These are phyloP conservation scores for Avena eriantha DNA, from an alignment of 176 grass and related monocot species.

Conservation along the genomic window DNA sequence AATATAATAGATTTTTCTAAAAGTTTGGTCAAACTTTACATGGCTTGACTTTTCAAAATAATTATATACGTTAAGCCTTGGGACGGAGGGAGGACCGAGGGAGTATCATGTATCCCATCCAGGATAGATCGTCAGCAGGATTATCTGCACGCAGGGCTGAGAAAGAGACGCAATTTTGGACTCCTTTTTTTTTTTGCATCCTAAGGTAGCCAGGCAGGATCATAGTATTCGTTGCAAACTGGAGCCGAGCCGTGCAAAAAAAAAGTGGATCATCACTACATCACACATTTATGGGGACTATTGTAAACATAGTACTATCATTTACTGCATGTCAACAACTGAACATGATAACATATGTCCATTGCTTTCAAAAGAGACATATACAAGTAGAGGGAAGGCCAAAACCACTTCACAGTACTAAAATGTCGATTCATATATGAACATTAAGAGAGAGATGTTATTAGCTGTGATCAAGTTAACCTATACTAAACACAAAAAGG, in stretches of 20 bases:
- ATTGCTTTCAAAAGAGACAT: background rate
- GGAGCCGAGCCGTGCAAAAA: background rate
- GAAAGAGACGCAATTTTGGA: background rate
- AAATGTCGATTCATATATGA: background rate
- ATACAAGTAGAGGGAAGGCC: background rate
- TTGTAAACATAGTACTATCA: background rate
- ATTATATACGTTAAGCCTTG: too few species aligned
- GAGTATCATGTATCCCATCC: background rate
- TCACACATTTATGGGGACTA: background rate
- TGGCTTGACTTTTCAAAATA: too few species aligned
- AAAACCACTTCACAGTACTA: constrained; percentile 6
- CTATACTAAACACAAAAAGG: background rate
- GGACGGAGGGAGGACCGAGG: too few species aligned
- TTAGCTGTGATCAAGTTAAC: background rate
- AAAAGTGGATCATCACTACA: background rate
- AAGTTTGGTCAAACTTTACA: too few species aligned
- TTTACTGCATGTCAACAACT: background rate
- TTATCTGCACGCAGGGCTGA: background rate
- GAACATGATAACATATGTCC: background rate
- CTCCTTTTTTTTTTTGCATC: background rate
- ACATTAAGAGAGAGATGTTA: background rate
- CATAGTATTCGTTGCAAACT: background rate
- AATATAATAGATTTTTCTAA: too few species aligned
- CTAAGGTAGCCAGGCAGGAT: background rate
- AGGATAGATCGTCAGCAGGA: background rate